Percentiles rank a stretch among this genome's conserved stretches.
Evolutionary conservation across 306 rosid genomes (phyloP).

Genomic region (Neltuma alba): DNA sequence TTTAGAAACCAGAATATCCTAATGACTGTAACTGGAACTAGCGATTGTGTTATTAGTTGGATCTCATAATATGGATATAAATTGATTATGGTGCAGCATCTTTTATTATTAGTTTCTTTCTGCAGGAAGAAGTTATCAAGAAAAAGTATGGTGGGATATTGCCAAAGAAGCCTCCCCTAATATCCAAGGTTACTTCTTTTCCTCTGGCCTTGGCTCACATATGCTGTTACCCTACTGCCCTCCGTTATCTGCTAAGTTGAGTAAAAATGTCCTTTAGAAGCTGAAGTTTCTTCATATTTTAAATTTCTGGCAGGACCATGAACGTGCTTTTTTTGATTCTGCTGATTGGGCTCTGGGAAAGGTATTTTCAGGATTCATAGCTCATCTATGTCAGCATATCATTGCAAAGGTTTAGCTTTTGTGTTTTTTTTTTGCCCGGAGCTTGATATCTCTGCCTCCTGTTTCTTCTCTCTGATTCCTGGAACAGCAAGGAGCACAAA

Average conservation of each 20-base stretch:
- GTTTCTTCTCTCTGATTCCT: conserved; percentile 29
- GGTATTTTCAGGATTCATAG: conserved; percentile 40
- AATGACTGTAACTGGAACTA: neutral
- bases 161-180: conserved; percentile 90
- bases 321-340: conserved; percentile 95
- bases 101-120: conserved; percentile 31
- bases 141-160: conserved; percentile 92
- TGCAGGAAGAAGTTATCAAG: conserved; percentile 78
- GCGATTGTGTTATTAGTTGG: conserved; percentile 23
- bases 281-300: conserved; percentile 27
- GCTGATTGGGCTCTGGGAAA: conserved; percentile 97
- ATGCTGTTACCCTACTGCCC: neutral
- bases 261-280: conserved; percentile 18
- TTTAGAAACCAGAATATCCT: conserved; percentile 9
- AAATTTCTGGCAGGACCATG: conserved; percentile 78
- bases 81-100: conserved; percentile 32
- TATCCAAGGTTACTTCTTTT: conserved; percentile 74
- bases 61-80: conserved; percentile 19
- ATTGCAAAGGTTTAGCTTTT: neutral
- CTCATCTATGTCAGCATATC: conserved; percentile 17
- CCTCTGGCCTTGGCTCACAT: conserved; percentile 6
- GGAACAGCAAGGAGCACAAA: conserved; percentile 63
- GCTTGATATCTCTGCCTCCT: conserved; percentile 18
- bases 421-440: conserved; percentile 8
- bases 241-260: conserved; percentile 13